These are phyloP conservation scores for Coemansia pectinata DNA, from an alignment of 192 early-diverging fungal species.

Conservation along the genomic window DNA sequence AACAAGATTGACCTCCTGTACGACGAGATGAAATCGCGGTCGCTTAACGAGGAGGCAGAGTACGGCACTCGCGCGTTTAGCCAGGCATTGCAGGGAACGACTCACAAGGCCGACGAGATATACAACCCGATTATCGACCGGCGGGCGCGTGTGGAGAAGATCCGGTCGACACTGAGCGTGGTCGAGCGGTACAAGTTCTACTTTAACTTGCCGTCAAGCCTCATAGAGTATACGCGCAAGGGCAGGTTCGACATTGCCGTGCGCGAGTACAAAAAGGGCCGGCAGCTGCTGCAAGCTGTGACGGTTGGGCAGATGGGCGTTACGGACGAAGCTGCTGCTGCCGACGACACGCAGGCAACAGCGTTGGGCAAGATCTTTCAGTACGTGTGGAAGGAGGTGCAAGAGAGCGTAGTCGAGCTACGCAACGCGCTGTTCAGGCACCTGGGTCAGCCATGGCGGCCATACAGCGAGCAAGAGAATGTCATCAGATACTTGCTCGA, in stretches of 20 bases:
- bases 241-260: constrained; percentile 89
- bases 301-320: constrained; percentile 37
- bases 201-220: constrained; percentile 90
- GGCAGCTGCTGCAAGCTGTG: constrained; percentile 69
- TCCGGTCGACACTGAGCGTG: constrained; percentile 85
- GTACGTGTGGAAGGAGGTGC: constrained; percentile 92
- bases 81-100: constrained; percentile 66
- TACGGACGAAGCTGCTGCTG: not conserved
- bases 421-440: constrained; percentile 73
- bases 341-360: constrained; percentile 27
- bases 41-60: constrained; percentile 75
- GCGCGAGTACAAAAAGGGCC: constrained; percentile 95
- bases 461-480: constrained; percentile 88
- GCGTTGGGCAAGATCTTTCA: constrained; percentile 81
- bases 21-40: constrained; percentile 85
- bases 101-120: constrained; percentile 71
- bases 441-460: constrained; percentile 71
- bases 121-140: constrained; percentile 87
- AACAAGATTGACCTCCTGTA: constrained; percentile 93
- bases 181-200: constrained; percentile 97
- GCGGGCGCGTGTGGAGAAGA: constrained; percentile 82
- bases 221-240: constrained; percentile 82
- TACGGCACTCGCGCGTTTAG: constrained; percentile 80
- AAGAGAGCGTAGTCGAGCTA: constrained; percentile 73
- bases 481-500: constrained; percentile 72